Conservation (phyloP, 495 filamentous ascomycete genomes). For the Tuber magnatum region DNA sequence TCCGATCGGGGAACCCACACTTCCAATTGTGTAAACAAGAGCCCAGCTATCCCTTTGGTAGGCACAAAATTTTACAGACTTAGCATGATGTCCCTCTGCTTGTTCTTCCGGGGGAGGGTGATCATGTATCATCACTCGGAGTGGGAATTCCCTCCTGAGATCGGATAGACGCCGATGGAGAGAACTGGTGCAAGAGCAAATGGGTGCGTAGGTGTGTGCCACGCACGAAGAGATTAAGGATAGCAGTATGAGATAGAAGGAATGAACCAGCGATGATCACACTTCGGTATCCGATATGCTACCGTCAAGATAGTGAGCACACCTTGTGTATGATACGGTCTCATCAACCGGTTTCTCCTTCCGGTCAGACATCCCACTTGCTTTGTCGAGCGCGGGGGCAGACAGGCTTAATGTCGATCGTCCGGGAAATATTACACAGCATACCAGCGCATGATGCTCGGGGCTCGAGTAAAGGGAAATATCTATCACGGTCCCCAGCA, state of each 20-base stretch:
- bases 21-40: neutral
- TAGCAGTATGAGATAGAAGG: neutral
- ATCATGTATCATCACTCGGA: neutral
- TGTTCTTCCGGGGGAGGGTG: rapidly evolving
- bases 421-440: too few species aligned
- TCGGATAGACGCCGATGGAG: neutral
- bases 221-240: neutral
- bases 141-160: neutral
- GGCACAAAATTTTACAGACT: neutral
- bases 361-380: too few species aligned
- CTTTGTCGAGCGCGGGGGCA: too few species aligned
- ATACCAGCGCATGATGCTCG: too few species aligned
- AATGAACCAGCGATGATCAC: neutral
- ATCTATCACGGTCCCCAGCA: too few species aligned
- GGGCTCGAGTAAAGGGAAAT: too few species aligned
- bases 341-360: too few species aligned
- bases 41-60: neutral
- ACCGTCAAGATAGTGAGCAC: too few species aligned
- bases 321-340: too few species aligned
- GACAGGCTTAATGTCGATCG: too few species aligned
- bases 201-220: too few species aligned
- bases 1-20: neutral
- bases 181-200: neutral
- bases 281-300: too few species aligned
- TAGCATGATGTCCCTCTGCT: neutral